Evolutionary conservation across 148 eudicot species (phyloP).

Genomic region (Camellia japonica): DNA sequence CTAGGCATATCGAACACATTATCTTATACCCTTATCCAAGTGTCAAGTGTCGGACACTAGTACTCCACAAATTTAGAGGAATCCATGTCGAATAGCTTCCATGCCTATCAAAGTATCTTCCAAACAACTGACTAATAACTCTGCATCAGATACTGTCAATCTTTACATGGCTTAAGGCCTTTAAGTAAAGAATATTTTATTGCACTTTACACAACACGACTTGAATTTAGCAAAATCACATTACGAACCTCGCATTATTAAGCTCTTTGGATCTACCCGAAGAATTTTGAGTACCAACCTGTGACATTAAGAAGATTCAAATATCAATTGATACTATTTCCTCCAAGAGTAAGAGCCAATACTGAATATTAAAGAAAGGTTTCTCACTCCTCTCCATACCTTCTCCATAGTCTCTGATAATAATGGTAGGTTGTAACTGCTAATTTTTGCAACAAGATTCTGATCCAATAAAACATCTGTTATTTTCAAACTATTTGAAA

Average conservation of each 20-base stretch:
- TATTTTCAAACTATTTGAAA: conserved; percentile 71
- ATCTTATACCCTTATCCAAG: too few species aligned
- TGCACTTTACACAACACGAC: neutral
- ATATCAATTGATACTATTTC: neutral
- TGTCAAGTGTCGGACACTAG: too few species aligned
- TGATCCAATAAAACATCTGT: conserved; percentile 77
- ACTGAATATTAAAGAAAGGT: neutral
- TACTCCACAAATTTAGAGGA: too few species aligned
- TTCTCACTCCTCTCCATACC: conserved; percentile 29
- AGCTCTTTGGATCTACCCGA: conserved; percentile 41
- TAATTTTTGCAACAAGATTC: conserved; percentile 71
- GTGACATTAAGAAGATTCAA: conserved; percentile 17
- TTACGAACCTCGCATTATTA: conserved; percentile 41
- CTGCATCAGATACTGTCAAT: neutral
- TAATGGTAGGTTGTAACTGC: conserved; percentile 73
- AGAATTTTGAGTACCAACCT: conserved; percentile 32
- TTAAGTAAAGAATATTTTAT: neutral
- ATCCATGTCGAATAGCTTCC: too few species aligned
- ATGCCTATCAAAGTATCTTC: neutral
- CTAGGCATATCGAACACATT: too few species aligned
- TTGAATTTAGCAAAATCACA: neutral
- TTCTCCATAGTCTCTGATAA: conserved; percentile 43
- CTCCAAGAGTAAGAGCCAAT: neutral
- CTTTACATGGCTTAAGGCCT: neutral
- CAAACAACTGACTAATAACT: neutral